Conservation (phyloP, 495 filamentous ascomycete genomes). For the Hypoxylon lienhwacheense region DNA sequence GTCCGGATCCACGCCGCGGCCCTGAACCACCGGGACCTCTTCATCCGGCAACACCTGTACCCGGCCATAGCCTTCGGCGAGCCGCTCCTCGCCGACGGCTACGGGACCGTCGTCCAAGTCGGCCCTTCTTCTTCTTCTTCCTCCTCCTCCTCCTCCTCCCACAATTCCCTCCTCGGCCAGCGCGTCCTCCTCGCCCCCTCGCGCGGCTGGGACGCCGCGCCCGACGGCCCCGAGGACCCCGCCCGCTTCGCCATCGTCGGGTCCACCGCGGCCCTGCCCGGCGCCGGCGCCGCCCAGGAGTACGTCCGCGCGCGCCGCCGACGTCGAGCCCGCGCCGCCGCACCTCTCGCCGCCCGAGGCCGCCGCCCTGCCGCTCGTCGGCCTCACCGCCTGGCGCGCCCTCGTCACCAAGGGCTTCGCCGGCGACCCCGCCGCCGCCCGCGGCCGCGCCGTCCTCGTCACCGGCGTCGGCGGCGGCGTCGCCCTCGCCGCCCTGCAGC, state of each 20-base stretch:
- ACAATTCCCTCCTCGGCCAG: slow-evolving; percentile 55
- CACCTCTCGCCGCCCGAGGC: slow-evolving; percentile 73
- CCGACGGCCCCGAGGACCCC: slow-evolving; percentile 70
- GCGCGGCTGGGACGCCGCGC: slow-evolving; percentile 70
- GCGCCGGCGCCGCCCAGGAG: slow-evolving; percentile 73
- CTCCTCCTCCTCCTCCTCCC: slow-evolving; percentile 45
- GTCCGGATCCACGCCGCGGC: slow-evolving; percentile 72
- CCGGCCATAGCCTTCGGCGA: slow-evolving; percentile 71
- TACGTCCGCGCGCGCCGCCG: slow-evolving; percentile 67
- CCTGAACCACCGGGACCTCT: slow-evolving; percentile 90
- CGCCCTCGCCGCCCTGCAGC: slow-evolving; percentile 68
- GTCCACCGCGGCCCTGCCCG: slow-evolving; percentile 61
- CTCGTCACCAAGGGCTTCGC: slow-evolving; percentile 69
- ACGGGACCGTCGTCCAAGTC: slow-evolving; percentile 66
- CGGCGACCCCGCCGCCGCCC: slow-evolving; percentile 64
- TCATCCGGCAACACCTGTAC: slow-evolving; percentile 90
- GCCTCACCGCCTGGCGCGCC: slow-evolving; percentile 86
- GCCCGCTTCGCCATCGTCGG: slow-evolving; percentile 70
- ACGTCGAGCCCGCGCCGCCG: slow-evolving; percentile 72
- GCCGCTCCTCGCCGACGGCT: slow-evolving; percentile 79
- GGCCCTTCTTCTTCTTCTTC: slow-evolving; percentile 59
- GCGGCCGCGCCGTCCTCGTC: slow-evolving; percentile 66
- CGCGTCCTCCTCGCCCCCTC: slow-evolving; percentile 74
- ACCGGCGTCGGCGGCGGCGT: slow-evolving; percentile 84
- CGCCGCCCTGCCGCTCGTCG: slow-evolving; percentile 78